Percentiles rank a stretch among this genome's conserved stretches.
Evolutionary conservation across 441 rosid genomes (phyloP).

Genomic region (Erysimum pusillum): DNA sequence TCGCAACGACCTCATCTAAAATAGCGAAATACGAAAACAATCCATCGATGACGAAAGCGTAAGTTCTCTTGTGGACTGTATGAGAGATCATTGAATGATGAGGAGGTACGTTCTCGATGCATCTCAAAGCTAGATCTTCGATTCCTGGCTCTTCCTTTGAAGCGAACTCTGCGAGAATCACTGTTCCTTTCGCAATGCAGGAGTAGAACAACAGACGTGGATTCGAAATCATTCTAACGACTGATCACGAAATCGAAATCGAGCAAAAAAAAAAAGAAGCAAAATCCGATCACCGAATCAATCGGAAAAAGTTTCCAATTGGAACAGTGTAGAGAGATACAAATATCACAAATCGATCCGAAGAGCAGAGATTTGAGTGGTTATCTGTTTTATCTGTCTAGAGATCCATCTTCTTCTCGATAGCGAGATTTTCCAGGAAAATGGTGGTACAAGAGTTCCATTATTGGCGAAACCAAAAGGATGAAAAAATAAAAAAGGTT

Average conservation of each 20-base stretch:
- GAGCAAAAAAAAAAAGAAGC: too few relatives aligned
- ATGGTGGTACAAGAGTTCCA: constrained; percentile 36
- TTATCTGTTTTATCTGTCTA: neutral
- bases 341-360: neutral
- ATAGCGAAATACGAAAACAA: constrained; percentile 69
- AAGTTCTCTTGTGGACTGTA: constrained; percentile 58
- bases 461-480: constrained; percentile 29
- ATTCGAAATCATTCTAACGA: constrained; percentile 60
- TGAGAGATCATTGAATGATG: constrained; percentile 76
- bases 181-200: constrained; percentile 72
- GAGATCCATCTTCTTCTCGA: constrained; percentile 7
- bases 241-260: too few relatives aligned
- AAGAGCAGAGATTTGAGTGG: constrained; percentile 21
- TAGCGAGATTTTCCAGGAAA: constrained; percentile 33
- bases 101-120: constrained; percentile 69
- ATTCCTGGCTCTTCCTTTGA: constrained; percentile 64
- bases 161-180: constrained; percentile 66
- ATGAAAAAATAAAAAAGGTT: neutral
- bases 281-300: constrained; percentile 9
- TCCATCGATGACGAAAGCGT: constrained; percentile 63
- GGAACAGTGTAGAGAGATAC: neutral
- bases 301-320: neutral
- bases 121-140: constrained; percentile 57
- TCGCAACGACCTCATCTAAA: constrained; percentile 53
- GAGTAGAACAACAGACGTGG: constrained; percentile 62